A percentile compares a stretch with the other conserved stretches of the same genome.
Conservation (phyloP, 768 basidiomycete genomes). For the Clavulina sp. region DNA sequence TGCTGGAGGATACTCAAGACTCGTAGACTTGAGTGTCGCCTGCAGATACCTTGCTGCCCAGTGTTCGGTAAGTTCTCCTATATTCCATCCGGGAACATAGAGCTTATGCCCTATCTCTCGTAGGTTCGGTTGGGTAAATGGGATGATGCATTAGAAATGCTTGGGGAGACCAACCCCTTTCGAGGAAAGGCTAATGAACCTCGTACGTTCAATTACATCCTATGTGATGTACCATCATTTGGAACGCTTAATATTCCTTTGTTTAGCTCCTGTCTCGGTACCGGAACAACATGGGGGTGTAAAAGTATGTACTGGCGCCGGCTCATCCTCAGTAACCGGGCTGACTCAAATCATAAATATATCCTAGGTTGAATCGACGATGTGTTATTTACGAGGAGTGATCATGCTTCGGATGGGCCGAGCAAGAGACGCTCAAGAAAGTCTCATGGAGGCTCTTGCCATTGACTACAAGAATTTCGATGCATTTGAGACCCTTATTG, state of each 20-base stretch:
- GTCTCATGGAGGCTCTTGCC: conserved; percentile 88
- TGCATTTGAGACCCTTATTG: conserved; percentile 76
- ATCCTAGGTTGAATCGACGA: conserved; percentile 87
- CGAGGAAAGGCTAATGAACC: conserved; percentile 26
- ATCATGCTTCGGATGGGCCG: conserved; percentile 90
- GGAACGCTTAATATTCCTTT: conserved; percentile 40
- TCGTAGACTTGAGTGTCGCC: conserved; percentile 88
- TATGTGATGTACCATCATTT: background rate
- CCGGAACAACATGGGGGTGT: conserved; percentile 84
- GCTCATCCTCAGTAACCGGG: conserved; percentile 2
- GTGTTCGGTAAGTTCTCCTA: conserved; percentile 46
- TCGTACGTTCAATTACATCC: conserved; percentile 24
- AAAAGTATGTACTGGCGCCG: conserved; percentile 40
- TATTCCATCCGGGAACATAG: background rate
- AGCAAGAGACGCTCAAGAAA: conserved; percentile 77
- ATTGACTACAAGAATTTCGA: conserved; percentile 97
- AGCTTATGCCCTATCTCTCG: conserved; percentile 9
- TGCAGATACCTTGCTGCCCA: conserved; percentile 95
- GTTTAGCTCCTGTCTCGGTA: conserved; percentile 41
- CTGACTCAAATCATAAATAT: conserved; percentile 6
- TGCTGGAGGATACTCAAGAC: conserved; percentile 11
- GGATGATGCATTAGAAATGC: conserved; percentile 78
- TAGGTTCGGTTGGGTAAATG: conserved; percentile 83
- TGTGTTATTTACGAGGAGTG: conserved; percentile 86
- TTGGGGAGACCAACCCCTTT: conserved; percentile 88